Base-by-base conservation (phyloP, 805 yeast genomes). In the Starmerella stellata region DNA sequence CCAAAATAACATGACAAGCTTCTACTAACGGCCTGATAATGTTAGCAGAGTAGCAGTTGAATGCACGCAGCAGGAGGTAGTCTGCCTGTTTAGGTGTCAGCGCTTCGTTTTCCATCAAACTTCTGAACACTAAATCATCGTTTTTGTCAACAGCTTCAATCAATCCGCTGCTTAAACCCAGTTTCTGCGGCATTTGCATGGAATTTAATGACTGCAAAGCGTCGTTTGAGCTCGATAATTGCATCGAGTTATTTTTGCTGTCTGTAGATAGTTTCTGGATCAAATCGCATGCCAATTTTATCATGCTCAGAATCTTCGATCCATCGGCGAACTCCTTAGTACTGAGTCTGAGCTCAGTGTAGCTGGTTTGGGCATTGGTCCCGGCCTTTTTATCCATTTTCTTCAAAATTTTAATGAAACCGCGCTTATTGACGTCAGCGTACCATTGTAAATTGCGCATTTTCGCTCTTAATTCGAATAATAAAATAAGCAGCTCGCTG, bases 401-500 rank as follows among this genome's bases (percentile, higher is more conserved):
- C 61, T 85, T 85, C 52, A 87, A 63, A 46, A 87, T 87, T 61
- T 85, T 85, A 38, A 74, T 69, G 49, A 83, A 79, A 0, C 94
- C 96, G 44, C 92, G 73, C 53, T 78, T 80, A 62, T 85, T 85
- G 50, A 85, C 70, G 53, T 87, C 95, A 19, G 92, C 92, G 56
- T 71, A 85, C 94, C 95, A 87, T 56, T 80, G 83, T 53, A 85
- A 64, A 57, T 83, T 83, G 41, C 95, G 66, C 44, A 78, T 71
- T 42, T 73, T 72, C 15, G 77, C 66, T 35, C 93, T 67, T 38
- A 82, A 63, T 55, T 83, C 95, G 18, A 82, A 62, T 29, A 85
- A 60, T 16, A 82, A 75, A 18, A 70, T 72, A 23, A 72, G 58
- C 27, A 77, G 61, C 48, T 78, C 85, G 36, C 72, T 76, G 21